Conservation (phyloP, 2,329 filamentous ascomycete genomes). For the Hypoxylon sp. region DNA sequence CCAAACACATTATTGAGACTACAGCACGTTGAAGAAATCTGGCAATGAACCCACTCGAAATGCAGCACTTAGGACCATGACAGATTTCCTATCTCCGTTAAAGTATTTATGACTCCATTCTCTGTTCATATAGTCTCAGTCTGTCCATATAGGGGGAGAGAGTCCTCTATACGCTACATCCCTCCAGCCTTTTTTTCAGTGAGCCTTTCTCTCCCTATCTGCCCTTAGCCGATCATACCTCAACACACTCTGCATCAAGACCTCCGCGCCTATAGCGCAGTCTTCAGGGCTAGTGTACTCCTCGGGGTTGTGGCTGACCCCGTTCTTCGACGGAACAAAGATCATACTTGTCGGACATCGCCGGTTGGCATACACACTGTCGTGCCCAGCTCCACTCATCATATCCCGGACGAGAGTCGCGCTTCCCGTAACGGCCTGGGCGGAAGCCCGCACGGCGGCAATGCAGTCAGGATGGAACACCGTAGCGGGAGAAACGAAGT, state of each 20-base stretch:
- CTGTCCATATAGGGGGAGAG: not conserved
- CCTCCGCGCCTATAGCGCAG: slow-evolving; percentile 67
- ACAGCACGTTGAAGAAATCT: not conserved
- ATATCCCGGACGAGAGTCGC: slow-evolving; percentile 58
- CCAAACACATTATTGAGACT: not conserved
- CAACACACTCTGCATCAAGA: slow-evolving; percentile 61
- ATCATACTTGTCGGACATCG: slow-evolving; percentile 76
- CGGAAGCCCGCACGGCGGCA: slow-evolving; percentile 72
- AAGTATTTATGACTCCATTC: not conserved
- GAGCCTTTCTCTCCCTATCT: not conserved
- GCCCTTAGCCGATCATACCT: slow-evolving; percentile 56
- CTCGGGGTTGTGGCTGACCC: slow-evolving; percentile 74
- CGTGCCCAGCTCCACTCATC: slow-evolving; percentile 62
- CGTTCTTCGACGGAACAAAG: slow-evolving; percentile 75
- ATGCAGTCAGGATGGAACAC: slow-evolving; percentile 79
- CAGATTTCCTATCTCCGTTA: not conserved
- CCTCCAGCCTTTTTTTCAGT: not conserved
- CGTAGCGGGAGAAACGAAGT: slow-evolving; percentile 73
- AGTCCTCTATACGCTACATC: not conserved
- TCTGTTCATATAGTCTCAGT: not conserved
- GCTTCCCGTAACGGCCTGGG: slow-evolving; percentile 69
- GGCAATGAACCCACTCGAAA: not conserved
- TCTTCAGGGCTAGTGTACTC: slow-evolving; percentile 74
- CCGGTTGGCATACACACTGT: slow-evolving; percentile 72
- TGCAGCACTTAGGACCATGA: not conserved